These are phyloP conservation scores for Eucalyptus viminalis DNA, from an alignment of 345 rosid species.

Conservation along the genomic window DNA sequence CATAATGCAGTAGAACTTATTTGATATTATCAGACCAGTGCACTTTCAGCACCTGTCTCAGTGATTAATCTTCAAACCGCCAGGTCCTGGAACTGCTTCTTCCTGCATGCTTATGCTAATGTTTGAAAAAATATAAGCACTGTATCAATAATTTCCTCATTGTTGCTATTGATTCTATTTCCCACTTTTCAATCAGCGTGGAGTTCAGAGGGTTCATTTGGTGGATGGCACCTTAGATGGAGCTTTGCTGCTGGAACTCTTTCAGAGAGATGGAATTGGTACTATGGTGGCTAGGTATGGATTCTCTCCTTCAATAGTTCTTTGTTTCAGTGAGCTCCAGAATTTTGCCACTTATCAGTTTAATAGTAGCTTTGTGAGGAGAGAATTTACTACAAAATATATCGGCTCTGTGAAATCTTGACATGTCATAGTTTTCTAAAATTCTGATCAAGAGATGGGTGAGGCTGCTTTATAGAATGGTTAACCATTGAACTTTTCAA, in stretches of 20 bases:
- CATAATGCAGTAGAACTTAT: background rate
- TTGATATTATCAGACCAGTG: background rate
- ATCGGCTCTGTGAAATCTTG: background rate
- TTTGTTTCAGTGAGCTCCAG: background rate
- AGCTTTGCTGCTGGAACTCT: conserved; percentile 67
- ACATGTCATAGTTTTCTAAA: background rate
- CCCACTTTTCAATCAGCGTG: conserved; percentile 51
- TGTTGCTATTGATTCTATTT: background rate
- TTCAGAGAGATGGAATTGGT: conserved; percentile 97
- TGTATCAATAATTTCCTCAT: background rate
- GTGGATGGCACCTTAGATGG: conserved; percentile 91
- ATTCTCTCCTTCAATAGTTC: background rate
- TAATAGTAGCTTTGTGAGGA: background rate
- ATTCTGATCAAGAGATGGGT: background rate
- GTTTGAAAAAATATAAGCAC: background rate
- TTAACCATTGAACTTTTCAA: background rate
- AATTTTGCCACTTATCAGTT: background rate
- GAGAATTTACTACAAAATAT: background rate
- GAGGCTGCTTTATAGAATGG: background rate
- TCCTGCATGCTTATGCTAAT: background rate
- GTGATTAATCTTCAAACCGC: background rate
- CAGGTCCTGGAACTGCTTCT: background rate
- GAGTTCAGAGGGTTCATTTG: conserved; percentile 95
- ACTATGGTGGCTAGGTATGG: conserved; percentile 97
- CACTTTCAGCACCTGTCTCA: background rate